Conservation (phyloP, 2,329 filamentous ascomycete species). For the Hypomyces perniciosus region DNA sequence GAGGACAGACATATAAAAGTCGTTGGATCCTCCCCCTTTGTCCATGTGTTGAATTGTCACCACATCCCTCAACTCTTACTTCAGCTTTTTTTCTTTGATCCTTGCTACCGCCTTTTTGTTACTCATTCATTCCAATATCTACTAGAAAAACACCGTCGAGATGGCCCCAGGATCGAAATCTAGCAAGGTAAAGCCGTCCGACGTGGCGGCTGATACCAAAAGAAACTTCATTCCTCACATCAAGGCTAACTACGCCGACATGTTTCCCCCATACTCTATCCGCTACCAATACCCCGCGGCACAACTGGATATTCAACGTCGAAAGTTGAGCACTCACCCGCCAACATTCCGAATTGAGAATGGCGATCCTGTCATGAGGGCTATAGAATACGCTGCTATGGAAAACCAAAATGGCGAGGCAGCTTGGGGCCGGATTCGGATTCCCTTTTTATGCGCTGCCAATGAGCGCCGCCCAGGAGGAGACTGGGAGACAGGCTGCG, state of each 20-base stretch:
- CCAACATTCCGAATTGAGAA: conserved; percentile 46
- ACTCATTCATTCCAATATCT: neutral
- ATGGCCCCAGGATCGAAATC: conserved; percentile 30
- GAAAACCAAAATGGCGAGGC: conserved; percentile 34
- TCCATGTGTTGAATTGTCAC: neutral
- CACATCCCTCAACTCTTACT: neutral
- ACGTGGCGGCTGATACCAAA: conserved; percentile 70
- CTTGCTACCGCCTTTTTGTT: no score
- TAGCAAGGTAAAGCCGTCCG: conserved; percentile 38
- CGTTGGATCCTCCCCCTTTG: neutral
- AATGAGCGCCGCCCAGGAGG: conserved; percentile 72
- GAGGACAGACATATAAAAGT: neutral
- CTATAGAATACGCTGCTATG: conserved; percentile 48
- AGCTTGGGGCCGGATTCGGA: conserved; percentile 31
- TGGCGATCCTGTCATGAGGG: conserved; percentile 55
- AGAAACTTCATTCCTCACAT: conserved; percentile 62
- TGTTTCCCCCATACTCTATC: conserved; percentile 54
- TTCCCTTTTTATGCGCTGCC: conserved; percentile 66
- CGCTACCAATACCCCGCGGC: conserved; percentile 47
- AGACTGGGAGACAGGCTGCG: conserved; percentile 65
- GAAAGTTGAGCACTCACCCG: conserved; percentile 29
- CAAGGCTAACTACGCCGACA: conserved; percentile 46
- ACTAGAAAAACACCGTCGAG: neutral
- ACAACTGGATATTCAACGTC: conserved; percentile 37
- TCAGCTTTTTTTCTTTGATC: neutral